Conservation (phyloP, 805 yeast genomes). For the Saccharomycopsis babjevae region DNA sequence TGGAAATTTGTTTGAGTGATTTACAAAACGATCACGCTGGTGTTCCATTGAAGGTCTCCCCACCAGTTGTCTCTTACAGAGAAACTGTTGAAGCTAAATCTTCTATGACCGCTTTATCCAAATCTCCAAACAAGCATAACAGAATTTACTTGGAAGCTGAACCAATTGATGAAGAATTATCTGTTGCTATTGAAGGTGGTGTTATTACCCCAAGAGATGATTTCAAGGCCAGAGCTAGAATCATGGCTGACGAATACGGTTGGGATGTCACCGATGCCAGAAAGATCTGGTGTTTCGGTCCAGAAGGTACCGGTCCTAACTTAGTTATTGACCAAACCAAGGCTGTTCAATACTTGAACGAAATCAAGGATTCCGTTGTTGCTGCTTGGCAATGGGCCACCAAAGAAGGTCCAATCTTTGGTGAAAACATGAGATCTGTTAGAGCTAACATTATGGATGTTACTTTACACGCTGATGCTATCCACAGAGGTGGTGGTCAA, state of each 20-base stretch:
- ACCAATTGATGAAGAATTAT: slow-evolving; percentile 89
- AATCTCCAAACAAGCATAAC: slow-evolving; percentile 99
- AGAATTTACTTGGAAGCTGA: slow-evolving; percentile 97
- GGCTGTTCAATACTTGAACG: slow-evolving; percentile 98
- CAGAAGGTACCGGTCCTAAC: slow-evolving; percentile 98
- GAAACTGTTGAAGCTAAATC: slow-evolving; percentile 95
- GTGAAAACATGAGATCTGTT: slow-evolving; percentile 92
- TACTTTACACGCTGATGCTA: slow-evolving; percentile 99
- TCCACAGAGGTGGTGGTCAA: slow-evolving; percentile 99
- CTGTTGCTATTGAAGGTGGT: slow-evolving; percentile 89
- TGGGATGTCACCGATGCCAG: slow-evolving; percentile 99
- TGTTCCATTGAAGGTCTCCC: slow-evolving; percentile 94
- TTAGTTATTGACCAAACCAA: slow-evolving; percentile 98
- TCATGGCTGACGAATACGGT: slow-evolving; percentile 96
- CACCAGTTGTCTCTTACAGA: slow-evolving; percentile 98
- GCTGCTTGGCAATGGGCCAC: slow-evolving; percentile 99
- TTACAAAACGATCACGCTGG: slow-evolving; percentile 99
- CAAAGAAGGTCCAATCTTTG: slow-evolving; percentile 98
- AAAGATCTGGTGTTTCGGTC: slow-evolving; percentile 99
- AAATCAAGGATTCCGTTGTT: slow-evolving; percentile 98
- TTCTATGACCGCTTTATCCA: slow-evolving; percentile 90
- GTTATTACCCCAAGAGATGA: slow-evolving; percentile 91
- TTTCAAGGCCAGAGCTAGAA: slow-evolving; percentile 97
- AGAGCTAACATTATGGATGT: slow-evolving; percentile 98
- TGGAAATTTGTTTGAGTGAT: slow-evolving; percentile 94